Evolutionary conservation across 1,139 yeast species (phyloP).

Genomic region (Magnusiomyces fungicola): DNA sequence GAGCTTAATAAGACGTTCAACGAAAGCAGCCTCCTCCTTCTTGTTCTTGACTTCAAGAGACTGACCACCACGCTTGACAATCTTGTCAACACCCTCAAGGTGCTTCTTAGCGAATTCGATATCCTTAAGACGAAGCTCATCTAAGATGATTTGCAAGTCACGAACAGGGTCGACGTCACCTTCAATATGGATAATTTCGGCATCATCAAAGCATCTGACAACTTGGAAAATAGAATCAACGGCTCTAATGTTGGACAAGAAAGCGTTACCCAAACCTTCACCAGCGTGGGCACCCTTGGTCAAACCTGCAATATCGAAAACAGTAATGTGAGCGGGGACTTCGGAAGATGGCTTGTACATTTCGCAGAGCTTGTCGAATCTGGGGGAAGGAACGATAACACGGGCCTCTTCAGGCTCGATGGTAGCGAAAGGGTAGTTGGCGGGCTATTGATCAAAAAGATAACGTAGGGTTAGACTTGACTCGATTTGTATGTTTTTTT

Average conservation of each 20-base stretch:
- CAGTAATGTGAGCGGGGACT: slow-evolving; percentile 90
- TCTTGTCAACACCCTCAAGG: slow-evolving; percentile 77
- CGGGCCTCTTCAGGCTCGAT: slow-evolving; percentile 99
- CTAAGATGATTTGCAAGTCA: slow-evolving; percentile 86
- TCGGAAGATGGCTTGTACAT: slow-evolving; percentile 76
- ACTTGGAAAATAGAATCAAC: slow-evolving; percentile 98
- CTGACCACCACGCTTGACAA: slow-evolving; percentile 86
- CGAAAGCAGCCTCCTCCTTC: slow-evolving; percentile 85
- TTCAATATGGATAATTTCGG: slow-evolving; percentile 95
- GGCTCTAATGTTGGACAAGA: slow-evolving; percentile 94
- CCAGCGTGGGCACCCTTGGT: slow-evolving; percentile 97
- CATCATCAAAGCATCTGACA: slow-evolving; percentile 96
- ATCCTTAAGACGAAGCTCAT: slow-evolving; percentile 92
- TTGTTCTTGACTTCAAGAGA: slow-evolving; percentile 90
- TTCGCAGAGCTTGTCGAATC: slow-evolving; percentile 68
- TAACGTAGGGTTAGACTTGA: no score
- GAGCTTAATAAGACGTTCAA: slow-evolving; percentile 63
- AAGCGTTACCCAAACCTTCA: slow-evolving; percentile 97
- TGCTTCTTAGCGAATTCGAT: slow-evolving; percentile 91
- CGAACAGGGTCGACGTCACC: slow-evolving; percentile 96
- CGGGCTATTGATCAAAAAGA: no score
- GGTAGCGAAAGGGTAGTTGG: slow-evolving; percentile 96
- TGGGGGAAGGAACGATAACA: slow-evolving; percentile 89
- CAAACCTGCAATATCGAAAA: slow-evolving; percentile 96
- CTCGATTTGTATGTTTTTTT: no score